Evolutionary conservation across 129 eudicot genomes (phyloP), one percentile per base, ranked within the genome.

Genomic region (Flaveria linearis): DNA sequence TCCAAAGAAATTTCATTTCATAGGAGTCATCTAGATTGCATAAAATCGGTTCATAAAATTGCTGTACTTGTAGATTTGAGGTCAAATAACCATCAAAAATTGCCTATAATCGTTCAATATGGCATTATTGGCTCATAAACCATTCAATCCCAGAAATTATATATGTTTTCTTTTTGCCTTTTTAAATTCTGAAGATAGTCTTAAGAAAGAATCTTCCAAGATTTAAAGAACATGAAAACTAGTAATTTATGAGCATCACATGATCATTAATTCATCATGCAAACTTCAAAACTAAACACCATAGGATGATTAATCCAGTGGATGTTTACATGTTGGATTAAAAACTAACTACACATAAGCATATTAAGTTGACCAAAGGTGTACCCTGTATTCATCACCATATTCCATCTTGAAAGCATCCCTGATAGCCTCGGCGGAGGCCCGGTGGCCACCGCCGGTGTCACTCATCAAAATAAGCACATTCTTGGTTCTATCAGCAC

Each of bases 391-490:
- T 76, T 90, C 87, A 82, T 92, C 98, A 45, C 96, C 98, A 69
- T 70, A 92, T 84, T 92, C 94, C 47, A 90, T 80, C 68, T 86
- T 85, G 79, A 92, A 92, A 0, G 98, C 98, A 65, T 92, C 98
- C 28, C 94, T 80, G 45, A 92, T 92, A 22, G 98, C 91, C 88
- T 92, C 98, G 14, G 96, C 98, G 4, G 98, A 92, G 3, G 98
- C 98, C 1, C 98, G 82, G 74, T 92, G 98, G 72, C 98, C 96
- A 1, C 98, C 98, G 9, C 98, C 98, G 0, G 96, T 92, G 76
- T 92, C 98, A 78, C 98, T 92, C 98, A 92, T 92, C 76, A 92
- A 85, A 60, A 92, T 90, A 36, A 92, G 82, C 72, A 92, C 96
- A 76, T 81, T 92, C 33, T 92, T 92, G 36, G 94, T 80, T 76